Evolutionary conservation across 805 yeast genomes (phyloP).

Genomic region (Ogataea naganishii): DNA sequence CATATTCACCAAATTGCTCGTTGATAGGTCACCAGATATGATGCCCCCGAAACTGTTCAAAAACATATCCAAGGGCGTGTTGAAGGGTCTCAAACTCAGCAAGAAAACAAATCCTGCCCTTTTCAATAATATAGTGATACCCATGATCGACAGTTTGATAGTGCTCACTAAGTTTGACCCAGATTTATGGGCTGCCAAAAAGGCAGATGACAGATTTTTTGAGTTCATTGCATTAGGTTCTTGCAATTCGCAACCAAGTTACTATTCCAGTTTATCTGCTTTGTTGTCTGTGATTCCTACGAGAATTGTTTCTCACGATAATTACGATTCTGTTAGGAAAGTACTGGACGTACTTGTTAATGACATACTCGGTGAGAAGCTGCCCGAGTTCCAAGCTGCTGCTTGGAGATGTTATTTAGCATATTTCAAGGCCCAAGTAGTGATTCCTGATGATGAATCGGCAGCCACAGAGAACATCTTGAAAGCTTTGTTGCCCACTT

Average conservation of each 20-base stretch:
- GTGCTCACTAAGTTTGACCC: conserved; percentile 35
- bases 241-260: conserved; percentile 41
- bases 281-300: conserved; percentile 14
- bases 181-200: conserved; percentile 49
- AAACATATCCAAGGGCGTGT: conserved; percentile 32
- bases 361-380: conserved; percentile 16
- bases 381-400: conserved; percentile 10
- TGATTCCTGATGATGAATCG: no score
- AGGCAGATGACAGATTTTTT: conserved; percentile 32
- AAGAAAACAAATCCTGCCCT: conserved; percentile 25
- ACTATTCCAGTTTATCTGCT: conserved; percentile 26
- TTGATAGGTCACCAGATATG: conserved; percentile 8
- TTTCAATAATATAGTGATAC: conserved; percentile 37
- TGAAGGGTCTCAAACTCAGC: conserved; percentile 33
- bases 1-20: conserved; percentile 25
- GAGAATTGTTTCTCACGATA: conserved; percentile 8
- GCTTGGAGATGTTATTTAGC: conserved; percentile 20
- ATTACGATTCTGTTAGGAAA: conserved; percentile 4
- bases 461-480: no score
- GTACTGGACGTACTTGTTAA: conserved; percentile 10
- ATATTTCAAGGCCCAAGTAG: no score
- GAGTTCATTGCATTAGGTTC: conserved; percentile 45
- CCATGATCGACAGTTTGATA: conserved; percentile 39
- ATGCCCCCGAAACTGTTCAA: conserved; percentile 27
- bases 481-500: no score